Base-by-base conservation (phyloP, 2,329 filamentous ascomycete genomes). In the Colletotrichum gloeosporioides region DNA sequence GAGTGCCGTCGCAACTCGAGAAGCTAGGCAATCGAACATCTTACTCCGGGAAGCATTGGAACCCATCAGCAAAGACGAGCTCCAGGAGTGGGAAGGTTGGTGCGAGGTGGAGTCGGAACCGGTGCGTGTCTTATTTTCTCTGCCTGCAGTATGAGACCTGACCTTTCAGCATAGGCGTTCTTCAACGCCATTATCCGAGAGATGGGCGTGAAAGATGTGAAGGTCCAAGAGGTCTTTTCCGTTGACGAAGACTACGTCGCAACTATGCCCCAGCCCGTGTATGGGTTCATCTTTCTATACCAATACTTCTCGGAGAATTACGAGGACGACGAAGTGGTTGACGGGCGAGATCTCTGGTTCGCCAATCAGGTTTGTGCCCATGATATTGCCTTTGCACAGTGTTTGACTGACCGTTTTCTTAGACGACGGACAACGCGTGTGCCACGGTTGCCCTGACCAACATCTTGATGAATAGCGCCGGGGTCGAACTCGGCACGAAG, bases 371-470 rank as follows among this genome's bases (percentile, higher is more conserved):
- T 95, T 82, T 25, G 86, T 80, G 34, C 29, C 32, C 3, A 15
- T 70, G 15, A 1, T 27, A 29, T 44, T 22, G 69, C 36, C 7
- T 36, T 31, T 44, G 32, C 27, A 8, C 25, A 27, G 57, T 15
- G 31, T 27, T 9, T 29, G 12, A 16, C 71, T 75, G 12, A 75
- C 34, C 18, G 29, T 10, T 13, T 7, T 34, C 15, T 15, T 77
- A 96, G 93, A 95, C 95, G 1, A 93, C 92, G 0, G 90, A 91
- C 71, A 98, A 98, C 84, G 94, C 95, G 31, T 99, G 97, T 85
- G 97, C 95, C 25, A 97, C 95, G n/a, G 92, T 98, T 62, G 96
- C 97, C 5, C 88, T 99, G 79, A 90, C 98, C 80, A 99, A 99
- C 81, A 98, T 98, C 76, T 87, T 98, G 81, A 98, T 98, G 91